These are phyloP conservation scores for Metschnikowia hibisci DNA, from an alignment of 805 yeast species.

Conservation along the genomic window DNA sequence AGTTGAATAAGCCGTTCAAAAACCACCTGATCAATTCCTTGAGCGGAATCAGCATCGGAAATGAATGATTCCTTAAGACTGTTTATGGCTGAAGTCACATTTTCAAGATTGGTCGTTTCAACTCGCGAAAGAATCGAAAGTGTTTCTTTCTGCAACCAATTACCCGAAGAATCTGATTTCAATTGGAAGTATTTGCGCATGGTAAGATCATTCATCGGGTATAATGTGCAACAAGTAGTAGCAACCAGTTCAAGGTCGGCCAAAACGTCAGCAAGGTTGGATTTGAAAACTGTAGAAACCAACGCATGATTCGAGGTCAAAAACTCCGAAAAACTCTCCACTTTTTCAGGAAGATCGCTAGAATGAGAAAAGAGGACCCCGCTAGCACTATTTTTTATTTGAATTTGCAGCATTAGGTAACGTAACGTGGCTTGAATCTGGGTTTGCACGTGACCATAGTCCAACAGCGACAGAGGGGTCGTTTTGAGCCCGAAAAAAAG, in stretches of 20 bases:
- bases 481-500: conserved; percentile 12
- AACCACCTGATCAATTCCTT: conserved; percentile 21
- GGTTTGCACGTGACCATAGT: conserved; percentile 28
- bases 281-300: neutral
- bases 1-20: conserved; percentile 27
- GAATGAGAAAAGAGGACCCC: neutral
- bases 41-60: conserved; percentile 6
- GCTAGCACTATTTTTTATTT: neutral
- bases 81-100: conserved; percentile 18
- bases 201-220: conserved; percentile 33
- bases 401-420: conserved; percentile 4
- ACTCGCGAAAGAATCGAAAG: conserved; percentile 23
- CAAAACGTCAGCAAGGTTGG: conserved; percentile 1
- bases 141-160: conserved; percentile 26
- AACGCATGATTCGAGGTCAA: conserved; percentile 5
- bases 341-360: conserved; percentile 1
- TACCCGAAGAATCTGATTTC: conserved; percentile 15
- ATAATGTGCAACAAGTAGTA: conserved; percentile 30
- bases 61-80: conserved; percentile 24
- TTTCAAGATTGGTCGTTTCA: conserved; percentile 20
- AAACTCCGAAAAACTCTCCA: conserved; percentile 18
- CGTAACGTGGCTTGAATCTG: conserved; percentile 23
- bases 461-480: conserved; percentile 22
- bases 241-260: conserved; percentile 10
- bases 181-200: conserved; percentile 26